These are phyloP conservation scores for Eucalyptus shirleyi DNA, from an alignment of 345 rosid genomes.

Conservation along the genomic window DNA sequence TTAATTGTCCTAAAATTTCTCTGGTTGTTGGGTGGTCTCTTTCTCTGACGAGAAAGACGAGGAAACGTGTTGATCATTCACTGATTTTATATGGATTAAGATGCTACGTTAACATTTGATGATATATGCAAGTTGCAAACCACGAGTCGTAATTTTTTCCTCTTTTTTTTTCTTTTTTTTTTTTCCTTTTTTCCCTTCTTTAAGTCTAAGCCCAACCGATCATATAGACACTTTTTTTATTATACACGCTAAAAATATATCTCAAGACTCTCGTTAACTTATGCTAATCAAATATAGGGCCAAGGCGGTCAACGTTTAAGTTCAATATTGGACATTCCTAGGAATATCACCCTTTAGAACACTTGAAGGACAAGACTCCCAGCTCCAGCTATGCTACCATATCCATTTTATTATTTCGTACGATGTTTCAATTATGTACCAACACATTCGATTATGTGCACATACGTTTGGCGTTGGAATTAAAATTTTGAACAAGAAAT, in stretches of 20 bases:
- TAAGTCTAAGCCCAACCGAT: neutral
- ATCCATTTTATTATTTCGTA: neutral
- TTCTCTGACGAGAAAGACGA: neutral
- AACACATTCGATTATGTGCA: neutral
- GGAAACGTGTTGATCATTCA: neutral
- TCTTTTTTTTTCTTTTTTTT: accelerated
- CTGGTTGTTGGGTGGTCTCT: neutral
- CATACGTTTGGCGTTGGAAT: neutral
- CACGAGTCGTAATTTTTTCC: neutral
- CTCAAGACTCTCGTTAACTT: neutral
- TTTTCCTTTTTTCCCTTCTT: neutral
- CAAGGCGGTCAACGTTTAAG: neutral
- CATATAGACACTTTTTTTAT: neutral
- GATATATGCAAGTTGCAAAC: neutral
- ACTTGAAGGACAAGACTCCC: neutral
- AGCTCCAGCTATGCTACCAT: neutral
- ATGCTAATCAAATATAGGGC: neutral
- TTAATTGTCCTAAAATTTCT: neutral
- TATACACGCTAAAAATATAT: neutral
- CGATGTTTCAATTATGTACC: neutral
- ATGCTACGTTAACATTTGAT: neutral
- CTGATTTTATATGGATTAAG: neutral
- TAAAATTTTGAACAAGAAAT: neutral
- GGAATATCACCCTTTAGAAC: neutral
- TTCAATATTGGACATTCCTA: neutral